Conservation (phyloP, 2,329 filamentous ascomycete species). For the Triangularia setosa region DNA sequence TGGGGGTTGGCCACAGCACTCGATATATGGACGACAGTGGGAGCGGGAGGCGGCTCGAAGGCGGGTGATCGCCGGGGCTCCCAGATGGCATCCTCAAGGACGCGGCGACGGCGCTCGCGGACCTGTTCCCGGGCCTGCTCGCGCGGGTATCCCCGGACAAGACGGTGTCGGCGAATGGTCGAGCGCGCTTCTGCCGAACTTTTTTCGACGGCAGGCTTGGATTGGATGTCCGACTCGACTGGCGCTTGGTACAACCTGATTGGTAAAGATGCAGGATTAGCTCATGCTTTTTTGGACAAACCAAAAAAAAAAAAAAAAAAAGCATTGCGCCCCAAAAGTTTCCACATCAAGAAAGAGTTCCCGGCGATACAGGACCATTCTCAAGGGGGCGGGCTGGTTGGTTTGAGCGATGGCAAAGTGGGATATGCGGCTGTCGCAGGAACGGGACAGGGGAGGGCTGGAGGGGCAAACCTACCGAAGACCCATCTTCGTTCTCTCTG, state of each 20-base stretch:
- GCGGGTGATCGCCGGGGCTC: neutral
- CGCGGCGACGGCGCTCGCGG: conserved; percentile 26
- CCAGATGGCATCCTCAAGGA: neutral
- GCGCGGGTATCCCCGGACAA: conserved; percentile 9
- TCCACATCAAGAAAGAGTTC: neutral
- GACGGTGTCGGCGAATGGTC: conserved; percentile 26
- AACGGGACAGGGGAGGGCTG: conserved; percentile 10
- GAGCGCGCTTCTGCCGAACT: conserved; percentile 27
- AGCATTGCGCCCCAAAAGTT: neutral
- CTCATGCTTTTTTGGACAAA: neutral
- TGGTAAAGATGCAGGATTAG: conserved; percentile 10
- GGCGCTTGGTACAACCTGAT: conserved; percentile 32
- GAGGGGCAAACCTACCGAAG: conserved; percentile 27
- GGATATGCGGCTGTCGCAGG: conserved; percentile 17
- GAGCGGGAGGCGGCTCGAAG: neutral
- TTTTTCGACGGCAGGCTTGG: conserved; percentile 27
- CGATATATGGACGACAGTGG: neutral
- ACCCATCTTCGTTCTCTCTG: conserved; percentile 26
- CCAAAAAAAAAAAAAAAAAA: neutral
- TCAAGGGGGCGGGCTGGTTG: conserved; percentile 1
- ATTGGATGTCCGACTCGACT: conserved; percentile 31
- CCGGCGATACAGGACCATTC: conserved; percentile 5
- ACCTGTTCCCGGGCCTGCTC: conserved; percentile 16
- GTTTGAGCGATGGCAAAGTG: conserved; percentile 16
- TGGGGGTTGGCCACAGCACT: neutral